Conservation (phyloP, 805 yeast species). For the Lachancea fermentati region DNA sequence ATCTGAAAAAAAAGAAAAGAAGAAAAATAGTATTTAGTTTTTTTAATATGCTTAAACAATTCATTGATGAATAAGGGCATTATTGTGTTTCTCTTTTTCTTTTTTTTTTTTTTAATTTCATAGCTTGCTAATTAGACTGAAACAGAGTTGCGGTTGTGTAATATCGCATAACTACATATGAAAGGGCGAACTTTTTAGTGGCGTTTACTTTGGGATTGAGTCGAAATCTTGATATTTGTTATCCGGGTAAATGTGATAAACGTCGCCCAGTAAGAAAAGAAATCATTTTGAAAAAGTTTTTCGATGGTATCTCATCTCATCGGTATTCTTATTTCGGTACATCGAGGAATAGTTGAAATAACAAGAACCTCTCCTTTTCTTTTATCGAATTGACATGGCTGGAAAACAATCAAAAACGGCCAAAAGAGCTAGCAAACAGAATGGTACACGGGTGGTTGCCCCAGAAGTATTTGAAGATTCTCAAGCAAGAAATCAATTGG, state of each 20-base stretch:
- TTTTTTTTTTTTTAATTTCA: no score
- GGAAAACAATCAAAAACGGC: constrained; percentile 54
- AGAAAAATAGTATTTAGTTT: no score
- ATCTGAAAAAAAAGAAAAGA: no score
- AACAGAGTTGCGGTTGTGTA: no score
- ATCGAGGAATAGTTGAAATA: no score
- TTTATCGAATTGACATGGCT: constrained; percentile 38
- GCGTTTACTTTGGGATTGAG: not conserved
- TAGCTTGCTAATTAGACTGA: no score
- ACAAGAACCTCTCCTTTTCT: not conserved
- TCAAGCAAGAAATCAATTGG: constrained; percentile 62
- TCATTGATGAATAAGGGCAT: no score
- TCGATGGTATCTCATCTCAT: constrained; percentile 5
- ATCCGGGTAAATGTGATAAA: not conserved
- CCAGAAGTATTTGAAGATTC: constrained; percentile 64
- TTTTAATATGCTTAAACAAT: no score
- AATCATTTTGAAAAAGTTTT: not conserved
- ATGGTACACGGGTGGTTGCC: constrained; percentile 49
- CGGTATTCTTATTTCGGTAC: no score
- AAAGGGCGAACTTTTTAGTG: no score
- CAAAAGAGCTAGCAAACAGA: constrained; percentile 49
- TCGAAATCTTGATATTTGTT: not conserved
- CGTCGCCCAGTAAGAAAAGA: not conserved
- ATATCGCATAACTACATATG: no score
- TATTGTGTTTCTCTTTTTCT: no score